Evolutionary conservation across 2,329 filamentous ascomycete species (phyloP), one percentile per base, ranked within the genome.

Genomic region (Penicillium sclerotigenum): DNA sequence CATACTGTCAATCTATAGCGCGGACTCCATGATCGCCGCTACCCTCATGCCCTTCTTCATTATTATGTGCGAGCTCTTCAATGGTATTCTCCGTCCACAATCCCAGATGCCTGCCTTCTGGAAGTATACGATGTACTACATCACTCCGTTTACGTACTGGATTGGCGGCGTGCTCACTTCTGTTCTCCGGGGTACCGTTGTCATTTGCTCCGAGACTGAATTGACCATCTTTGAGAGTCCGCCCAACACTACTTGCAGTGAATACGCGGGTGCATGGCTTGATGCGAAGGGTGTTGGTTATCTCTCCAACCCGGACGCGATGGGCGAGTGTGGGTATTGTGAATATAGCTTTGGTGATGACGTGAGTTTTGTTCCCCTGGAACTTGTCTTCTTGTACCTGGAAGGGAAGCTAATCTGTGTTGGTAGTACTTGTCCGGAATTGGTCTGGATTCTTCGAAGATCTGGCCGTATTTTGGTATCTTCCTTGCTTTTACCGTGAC

Each of bases 141-240:
- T 92, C n/a, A 87, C 91, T 63, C 90, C 90, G 1, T 91, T 94
- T 73, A 95, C 90, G 0, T 87, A 90, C 26, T 84, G 94, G 56
- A 90, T 95, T 65, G 81, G 87, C 34, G 89, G 89, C 56, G 90
- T 91, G 75, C 83, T 93, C 14, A 85, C 87, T 1, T 91, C 89
- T 0, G 89, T 90, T 55, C 81, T 94, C 6, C 85, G 90, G 63
- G 83, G 79, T 1, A 77, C 83, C 9, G 68, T 77, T 0, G 89
- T 95, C 1, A 66, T 72, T 10, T 95, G 90, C 73, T 77, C 71
- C 0, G 47, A 78, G 2, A 48, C 58, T n/a, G 90, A 95, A 72
- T 78, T 89, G 55, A 89, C 87, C 64, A 66, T 67, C 4, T 94
- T 95, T 79, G 77, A 76, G 2, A 83, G 88, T 0, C 90, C 90